A percentile compares a stretch with the other conserved stretches of the same genome.
Evolutionary conservation across 1,139 yeast species (phyloP).

Genomic region (Kodamaea anthophila): DNA sequence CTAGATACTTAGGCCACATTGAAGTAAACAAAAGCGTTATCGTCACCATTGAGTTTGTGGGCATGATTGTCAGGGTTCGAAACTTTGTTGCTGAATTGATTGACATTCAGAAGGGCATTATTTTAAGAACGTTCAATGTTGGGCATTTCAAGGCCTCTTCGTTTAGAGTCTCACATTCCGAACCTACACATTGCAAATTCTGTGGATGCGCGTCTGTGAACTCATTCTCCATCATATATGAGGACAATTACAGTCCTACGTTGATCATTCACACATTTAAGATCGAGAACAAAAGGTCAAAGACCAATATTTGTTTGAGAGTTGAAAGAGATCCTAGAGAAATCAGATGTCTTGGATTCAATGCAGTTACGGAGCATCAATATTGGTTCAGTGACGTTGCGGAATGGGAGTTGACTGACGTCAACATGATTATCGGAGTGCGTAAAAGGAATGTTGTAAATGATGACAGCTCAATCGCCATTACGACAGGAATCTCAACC

Average conservation of each 20-base stretch:
- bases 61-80: conserved; percentile 58
- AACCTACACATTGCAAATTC: conserved; percentile 82
- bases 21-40: conserved; percentile 24
- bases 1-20: conserved; percentile 1
- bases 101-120: conserved; percentile 75
- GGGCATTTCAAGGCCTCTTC: conserved; percentile 58
- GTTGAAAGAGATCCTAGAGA: conserved; percentile 92
- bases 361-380: conserved; percentile 64
- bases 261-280: conserved; percentile 69
- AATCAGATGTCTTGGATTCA: conserved; percentile 81
- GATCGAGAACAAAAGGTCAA: conserved; percentile 62
- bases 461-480: conserved; percentile 6
- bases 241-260: conserved; percentile 50
- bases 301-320: conserved; percentile 74
- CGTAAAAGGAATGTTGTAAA: conserved; percentile 33
- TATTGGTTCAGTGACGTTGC: conserved; percentile 62
- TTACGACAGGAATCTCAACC: background rate
- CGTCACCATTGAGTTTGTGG: conserved; percentile 57
- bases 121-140: conserved; percentile 48
- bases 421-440: conserved; percentile 73
- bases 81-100: conserved; percentile 55
- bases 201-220: conserved; percentile 85
- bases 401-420: conserved; percentile 74
- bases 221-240: conserved; percentile 66
- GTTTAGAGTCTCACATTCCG: conserved; percentile 68